phyloP scores from a whole-genome alignment of 2,329 filamentous ascomycete species.

The Chaetomium strumarium region DNA sequence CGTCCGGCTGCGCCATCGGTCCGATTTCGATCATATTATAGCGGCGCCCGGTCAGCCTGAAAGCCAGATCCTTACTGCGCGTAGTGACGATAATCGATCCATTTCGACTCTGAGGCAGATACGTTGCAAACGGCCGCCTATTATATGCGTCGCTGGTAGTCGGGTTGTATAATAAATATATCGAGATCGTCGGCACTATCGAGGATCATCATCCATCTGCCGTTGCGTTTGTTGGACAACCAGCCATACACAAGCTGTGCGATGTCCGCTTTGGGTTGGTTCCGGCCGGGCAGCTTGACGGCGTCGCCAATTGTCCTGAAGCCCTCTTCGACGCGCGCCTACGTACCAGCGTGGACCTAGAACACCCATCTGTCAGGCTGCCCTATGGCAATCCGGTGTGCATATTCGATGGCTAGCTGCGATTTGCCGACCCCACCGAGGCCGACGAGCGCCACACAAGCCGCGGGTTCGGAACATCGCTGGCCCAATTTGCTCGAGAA shows the following conservation, averaged over 20 bases:
- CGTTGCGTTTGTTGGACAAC: constrained; percentile 27
- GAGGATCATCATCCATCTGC: constrained; percentile 32
- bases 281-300: constrained; percentile 24
- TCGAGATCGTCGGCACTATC: constrained; percentile 34
- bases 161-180: constrained; percentile 27
- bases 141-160: constrained; percentile 1
- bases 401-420: neutral
- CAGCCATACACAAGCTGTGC: constrained; percentile 28
- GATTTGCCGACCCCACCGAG: neutral
- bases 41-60: constrained; percentile 17
- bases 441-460: neutral
- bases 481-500: neutral
- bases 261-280: constrained; percentile 23
- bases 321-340: constrained; percentile 28
- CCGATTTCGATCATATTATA: constrained; percentile 24
- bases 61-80: constrained; percentile 19
- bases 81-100: constrained; percentile 29
- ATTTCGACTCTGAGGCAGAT: constrained; percentile 27
- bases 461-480: neutral
- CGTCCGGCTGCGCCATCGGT: constrained; percentile 25
- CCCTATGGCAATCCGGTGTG: neutral
- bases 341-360: constrained; percentile 6
- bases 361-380: constrained; percentile 6
- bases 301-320: constrained; percentile 29
- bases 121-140: constrained; percentile 17